Evolutionary conservation across 176 grass and related monocot species (phyloP), one percentile per base, ranked within the genome.

Genomic region (Cymbopogon citratus): DNA sequence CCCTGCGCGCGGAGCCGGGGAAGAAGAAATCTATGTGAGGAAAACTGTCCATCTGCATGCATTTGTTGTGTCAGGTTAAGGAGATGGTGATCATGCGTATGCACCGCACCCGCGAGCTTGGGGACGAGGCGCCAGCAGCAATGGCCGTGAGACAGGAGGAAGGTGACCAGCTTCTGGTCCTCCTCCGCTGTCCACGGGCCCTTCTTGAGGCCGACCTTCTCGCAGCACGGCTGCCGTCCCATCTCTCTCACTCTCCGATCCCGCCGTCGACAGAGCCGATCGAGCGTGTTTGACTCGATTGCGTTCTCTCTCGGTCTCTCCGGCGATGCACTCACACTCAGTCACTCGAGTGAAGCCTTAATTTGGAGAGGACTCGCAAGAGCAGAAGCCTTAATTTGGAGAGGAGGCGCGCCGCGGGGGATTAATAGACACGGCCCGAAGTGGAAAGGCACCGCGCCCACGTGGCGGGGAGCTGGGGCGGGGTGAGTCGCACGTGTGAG

Each of bases 181-280:
- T 99, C 97, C 56, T 93, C 93, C 19, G 89, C 85, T 5, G 86
- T 93, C 97, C 97, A 99, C 7, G 93, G 85, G 21, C 97, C 96
- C 79, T 91, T 99, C 89, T 93, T 99, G 28, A 99, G 59, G 0
- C 96, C 96, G 35, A 95, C 90, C 83, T 99, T 93, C 35, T 86
- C 91, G 80, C 97, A 99, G 77, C 93, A 99, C 28, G 97, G 97
- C 75, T 88, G 89, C 82, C 97, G 91, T 19, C 97, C 97, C 97
- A 99, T 99, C 78, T 79, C 71, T 36, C 80, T 2, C 41, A 0
- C 71, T 38, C 41, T 2, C 59, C 21, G n/a, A 7, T 2, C 26
- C 56, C 35, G 26, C 66, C 40, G 59, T 64, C 12, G 6, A 40
- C 5, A 52, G 13, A 73, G 44, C 25, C 9, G 11, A 61, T 4